Evolutionary conservation across 2,329 filamentous ascomycete genomes (phyloP), one percentile per base, ranked within the genome.

Genomic region (Beauveria brongniartii): DNA sequence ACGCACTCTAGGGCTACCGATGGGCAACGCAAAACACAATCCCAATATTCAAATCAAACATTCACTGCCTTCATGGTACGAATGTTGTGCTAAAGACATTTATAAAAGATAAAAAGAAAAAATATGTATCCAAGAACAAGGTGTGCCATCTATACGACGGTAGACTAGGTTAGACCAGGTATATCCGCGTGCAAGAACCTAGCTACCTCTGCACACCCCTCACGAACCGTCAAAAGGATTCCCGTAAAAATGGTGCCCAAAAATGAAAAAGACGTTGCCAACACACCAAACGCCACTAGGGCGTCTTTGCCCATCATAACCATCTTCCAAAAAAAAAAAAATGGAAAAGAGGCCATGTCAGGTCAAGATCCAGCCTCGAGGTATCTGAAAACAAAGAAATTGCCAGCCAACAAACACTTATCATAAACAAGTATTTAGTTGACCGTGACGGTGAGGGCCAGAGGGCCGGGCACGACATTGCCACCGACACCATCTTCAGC

Each of bases 401-500:
- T 51, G 47, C 37, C 24, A 24, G 46, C 34, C 44, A n/a, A 46
- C 18, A 28, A 28, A 55, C 22, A 24, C 40, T 55, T 30, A 18
- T 8, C 3, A 8, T 6, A 5, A n/a, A 40, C 3, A 22, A 14
- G 30, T 3, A 14, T 26, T 37, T 72, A 72, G 65, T 69, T 71
- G 51, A 78, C 67, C 40, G 65, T 68, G 64, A 74, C 67, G 4
- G 62, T 56, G 8, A 78, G 66, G 63, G 63, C 61, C 53, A 68
- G 67, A 30, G 67, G 63, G 52, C 68, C 67, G 37, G 67, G 58
- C 62, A 67, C 63, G 57, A 75, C 55, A 71, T 78, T 78, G 65
- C 76, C 72, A 48, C 76, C 76, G 18, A 75, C 48, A 50, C 77
- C 77, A 56, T 78, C 76, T 1, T 59, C 30, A 34, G 62, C 71